Evolutionary conservation across 164 flowering plant species (phyloP), one percentile per base, ranked within the genome.

Genomic region (Chimonanthus praecox): DNA sequence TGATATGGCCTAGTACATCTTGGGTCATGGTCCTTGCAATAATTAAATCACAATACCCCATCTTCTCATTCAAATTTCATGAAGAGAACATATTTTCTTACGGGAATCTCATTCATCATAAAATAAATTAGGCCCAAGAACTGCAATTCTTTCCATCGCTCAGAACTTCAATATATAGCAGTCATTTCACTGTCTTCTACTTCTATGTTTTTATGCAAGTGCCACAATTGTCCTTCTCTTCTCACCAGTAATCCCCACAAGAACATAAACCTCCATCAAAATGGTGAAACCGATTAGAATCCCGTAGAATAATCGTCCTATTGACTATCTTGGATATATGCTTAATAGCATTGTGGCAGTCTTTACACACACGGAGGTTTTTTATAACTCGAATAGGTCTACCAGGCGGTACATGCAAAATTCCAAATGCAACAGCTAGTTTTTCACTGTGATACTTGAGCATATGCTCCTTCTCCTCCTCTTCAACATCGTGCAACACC

Each of bases 171-270:
- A 33, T 33, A 33, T 33, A 33, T 33, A 33, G 33, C 33, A 33
- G 33, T 33, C 33, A 33, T 33, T 33, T 33, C 33, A 33, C 33
- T 33, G 33, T 33, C 33, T 33, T 33, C 33, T 33, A 33, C 33
- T 33, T 33, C 33, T 33, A 1, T 33, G 33, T 33, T 33, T 21
- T 33, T 33, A 33, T 0, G 33, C 2, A 33, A 33, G 33, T 33
- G 33, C 33, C 33, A 33, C 33, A 33, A 33, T 1, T 33, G 2
- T n/a, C 33, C 33, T 33, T 48, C 43, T 64, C 18, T 9, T 48
- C 21, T 91, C 85, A 92, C 98, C 98, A 94, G 63, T 92, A 94
- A 81, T 91, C 98, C 48, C 95, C 95, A 81, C 97, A 94, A 62
- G 97, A 89, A 78, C 98, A 94, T 11, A 68, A 68, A 47, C 98